phyloP scores from a whole-genome alignment of 192 early-diverging fungal species.

The Coemansia sp. region DNA sequence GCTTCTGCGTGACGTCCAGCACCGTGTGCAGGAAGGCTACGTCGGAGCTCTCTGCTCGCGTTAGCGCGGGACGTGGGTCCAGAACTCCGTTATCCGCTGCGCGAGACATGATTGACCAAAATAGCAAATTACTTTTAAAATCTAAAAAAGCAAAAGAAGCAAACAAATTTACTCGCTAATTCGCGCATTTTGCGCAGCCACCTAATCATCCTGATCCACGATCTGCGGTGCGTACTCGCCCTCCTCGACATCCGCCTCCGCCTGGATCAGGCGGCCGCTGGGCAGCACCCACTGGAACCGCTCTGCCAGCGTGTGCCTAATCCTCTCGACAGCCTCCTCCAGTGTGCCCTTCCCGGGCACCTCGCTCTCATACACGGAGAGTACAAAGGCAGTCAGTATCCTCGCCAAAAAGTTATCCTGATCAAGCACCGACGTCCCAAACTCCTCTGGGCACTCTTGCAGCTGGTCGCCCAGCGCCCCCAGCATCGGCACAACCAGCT shows the following conservation, averaged over 20 bases:
- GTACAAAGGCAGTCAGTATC: slow-evolving; percentile 39
- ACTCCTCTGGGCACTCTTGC: slow-evolving; percentile 27
- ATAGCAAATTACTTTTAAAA: background rate
- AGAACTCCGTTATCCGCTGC: background rate
- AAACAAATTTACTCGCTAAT: background rate
- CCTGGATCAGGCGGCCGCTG: slow-evolving; percentile 52
- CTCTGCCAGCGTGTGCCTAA: slow-evolving; percentile 56
- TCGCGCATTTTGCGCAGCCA: background rate
- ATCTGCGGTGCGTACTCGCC: slow-evolving; percentile 72
- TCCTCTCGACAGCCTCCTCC: slow-evolving; percentile 37
- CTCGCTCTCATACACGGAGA: slow-evolving; percentile 36
- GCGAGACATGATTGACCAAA: no score
- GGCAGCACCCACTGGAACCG: slow-evolving; percentile 68
- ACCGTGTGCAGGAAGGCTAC: slow-evolving; percentile 37
- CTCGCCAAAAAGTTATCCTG: slow-evolving; percentile 33
- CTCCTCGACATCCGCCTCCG: slow-evolving; percentile 58
- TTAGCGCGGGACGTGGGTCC: slow-evolving; percentile 24
- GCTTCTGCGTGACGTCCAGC: slow-evolving; percentile 14
- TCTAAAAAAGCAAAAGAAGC: background rate
- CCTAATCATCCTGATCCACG: slow-evolving; percentile 39
- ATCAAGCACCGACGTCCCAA: slow-evolving; percentile 34
- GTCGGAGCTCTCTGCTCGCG: slow-evolving; percentile 34
- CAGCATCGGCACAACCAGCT: slow-evolving; percentile 60
- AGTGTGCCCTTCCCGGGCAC: slow-evolving; percentile 10
- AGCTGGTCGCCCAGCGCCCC: slow-evolving; percentile 26